Evolutionary conservation across 805 yeast genomes (phyloP).

Genomic region (Teunomyces cretensis): DNA sequence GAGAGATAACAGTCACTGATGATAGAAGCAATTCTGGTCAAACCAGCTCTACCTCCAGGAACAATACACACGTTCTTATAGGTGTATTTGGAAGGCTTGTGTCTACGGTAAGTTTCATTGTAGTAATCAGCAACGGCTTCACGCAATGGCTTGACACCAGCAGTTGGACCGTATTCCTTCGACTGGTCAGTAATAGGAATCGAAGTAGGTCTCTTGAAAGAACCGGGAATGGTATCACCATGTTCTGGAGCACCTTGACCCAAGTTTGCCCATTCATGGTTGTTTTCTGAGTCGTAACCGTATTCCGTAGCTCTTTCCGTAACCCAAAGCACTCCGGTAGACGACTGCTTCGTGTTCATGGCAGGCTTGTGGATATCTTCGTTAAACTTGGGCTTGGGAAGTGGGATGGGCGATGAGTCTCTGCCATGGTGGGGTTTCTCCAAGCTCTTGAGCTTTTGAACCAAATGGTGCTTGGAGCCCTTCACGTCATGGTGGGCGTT

Average conservation of each 20-base stretch:
- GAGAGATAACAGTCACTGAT: conserved; percentile 58
- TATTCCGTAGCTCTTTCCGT: conserved; percentile 60
- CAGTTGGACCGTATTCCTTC: conserved; percentile 60
- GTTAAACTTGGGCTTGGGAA: conserved; percentile 47
- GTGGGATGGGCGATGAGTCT: conserved; percentile 48
- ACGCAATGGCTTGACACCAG: conserved; percentile 54
- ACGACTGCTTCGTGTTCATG: conserved; percentile 55
- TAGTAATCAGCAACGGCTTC: conserved; percentile 59
- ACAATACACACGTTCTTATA: conserved; percentile 61
- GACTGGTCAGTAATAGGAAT: conserved; percentile 48
- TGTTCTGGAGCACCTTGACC: conserved; percentile 70
- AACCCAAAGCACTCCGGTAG: conserved; percentile 66
- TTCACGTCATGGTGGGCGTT: neutral
- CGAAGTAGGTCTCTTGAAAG: conserved; percentile 51
- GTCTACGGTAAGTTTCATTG: conserved; percentile 53
- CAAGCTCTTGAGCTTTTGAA: conserved; percentile 26
- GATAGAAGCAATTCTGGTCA: conserved; percentile 61
- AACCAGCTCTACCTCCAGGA: conserved; percentile 65
- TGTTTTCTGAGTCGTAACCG: conserved; percentile 45
- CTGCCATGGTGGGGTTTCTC: conserved; percentile 30
- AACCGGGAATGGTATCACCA: conserved; percentile 57
- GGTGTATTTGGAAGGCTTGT: conserved; percentile 52
- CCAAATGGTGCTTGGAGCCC: conserved; percentile 16
- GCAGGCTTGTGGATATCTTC: conserved; percentile 55
- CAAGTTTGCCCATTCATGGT: conserved; percentile 53